Conservation (phyloP, 306 rosid genomes). For the Cicer arietinum region DNA sequence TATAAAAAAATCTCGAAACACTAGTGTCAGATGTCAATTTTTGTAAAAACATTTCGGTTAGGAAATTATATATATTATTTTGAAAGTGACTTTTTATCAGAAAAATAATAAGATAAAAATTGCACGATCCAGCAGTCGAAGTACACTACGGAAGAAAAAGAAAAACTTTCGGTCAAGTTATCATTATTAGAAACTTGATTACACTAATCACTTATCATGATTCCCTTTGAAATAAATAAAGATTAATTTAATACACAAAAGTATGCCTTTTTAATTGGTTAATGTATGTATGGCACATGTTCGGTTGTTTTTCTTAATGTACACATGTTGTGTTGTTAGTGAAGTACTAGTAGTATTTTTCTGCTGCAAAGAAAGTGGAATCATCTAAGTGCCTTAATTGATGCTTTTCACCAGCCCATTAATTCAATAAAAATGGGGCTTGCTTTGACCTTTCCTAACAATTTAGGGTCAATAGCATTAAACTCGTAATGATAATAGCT, state of each 20-base stretch:
- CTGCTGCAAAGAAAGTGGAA: background rate
- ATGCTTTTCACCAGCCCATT: slow-evolving; percentile 49
- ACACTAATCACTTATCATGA: slow-evolving; percentile 44
- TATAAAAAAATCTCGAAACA: too few relatives aligned
- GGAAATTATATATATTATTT: too few relatives aligned
- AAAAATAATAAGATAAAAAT: too few relatives aligned
- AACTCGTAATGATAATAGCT: background rate
- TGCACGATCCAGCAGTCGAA: background rate
- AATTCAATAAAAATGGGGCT: slow-evolving; percentile 9
- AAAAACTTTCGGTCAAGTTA: slow-evolving; percentile 33
- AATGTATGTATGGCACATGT: slow-evolving; percentile 23
- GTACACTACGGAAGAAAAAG: slow-evolving; percentile 32
- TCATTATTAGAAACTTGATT: slow-evolving; percentile 39
- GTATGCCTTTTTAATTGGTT: background rate
- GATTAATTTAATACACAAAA: slow-evolving; percentile 34
- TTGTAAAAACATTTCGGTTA: too few relatives aligned
- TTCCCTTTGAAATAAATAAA: slow-evolving; percentile 6
- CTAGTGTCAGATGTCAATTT: too few relatives aligned
- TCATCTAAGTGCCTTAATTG: slow-evolving; percentile 31
- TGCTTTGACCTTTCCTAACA: slow-evolving; percentile 34
- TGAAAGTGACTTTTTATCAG: too few relatives aligned
- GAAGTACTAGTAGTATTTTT: background rate
- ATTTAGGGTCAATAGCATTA: slow-evolving; percentile 8
- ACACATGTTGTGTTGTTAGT: slow-evolving; percentile 4
- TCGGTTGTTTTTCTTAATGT: background rate